Evolutionary conservation across 352 stramenopile species (phyloP).

Genomic region (Globisporangium megalacanthum): DNA sequence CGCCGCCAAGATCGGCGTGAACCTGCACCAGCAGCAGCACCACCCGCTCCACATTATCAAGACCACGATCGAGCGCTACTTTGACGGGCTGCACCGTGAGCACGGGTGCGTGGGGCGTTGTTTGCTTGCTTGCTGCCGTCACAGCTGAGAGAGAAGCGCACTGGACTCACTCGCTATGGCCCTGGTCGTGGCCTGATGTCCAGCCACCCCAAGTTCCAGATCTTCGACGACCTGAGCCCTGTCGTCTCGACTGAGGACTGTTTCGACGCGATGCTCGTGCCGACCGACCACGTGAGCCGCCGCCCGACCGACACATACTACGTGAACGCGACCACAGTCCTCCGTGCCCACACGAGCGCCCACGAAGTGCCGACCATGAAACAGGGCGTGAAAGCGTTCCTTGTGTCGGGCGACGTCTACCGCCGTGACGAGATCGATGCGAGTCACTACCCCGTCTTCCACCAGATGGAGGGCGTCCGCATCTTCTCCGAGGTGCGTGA

Average conservation of each 20-base stretch:
- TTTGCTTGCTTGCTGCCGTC: too few species aligned
- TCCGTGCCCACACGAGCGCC: slow-evolving; percentile 89
- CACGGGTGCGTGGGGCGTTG: slow-evolving; percentile 45
- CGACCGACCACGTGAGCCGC: slow-evolving; percentile 86
- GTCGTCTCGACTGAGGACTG: slow-evolving; percentile 86
- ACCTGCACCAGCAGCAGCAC: slow-evolving; percentile 78
- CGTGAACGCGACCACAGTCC: slow-evolving; percentile 69
- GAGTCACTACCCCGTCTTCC: slow-evolving; percentile 99
- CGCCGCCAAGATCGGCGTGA: slow-evolving; percentile 83
- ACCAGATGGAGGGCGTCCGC: slow-evolving; percentile 98
- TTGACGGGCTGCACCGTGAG: slow-evolving; percentile 61
- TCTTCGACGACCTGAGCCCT: slow-evolving; percentile 85
- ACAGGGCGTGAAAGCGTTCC: slow-evolving; percentile 85
- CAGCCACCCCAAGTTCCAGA: slow-evolving; percentile 69
- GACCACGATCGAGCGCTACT: slow-evolving; percentile 89
- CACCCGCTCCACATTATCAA: slow-evolving; percentile 93
- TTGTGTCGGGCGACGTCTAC: slow-evolving; percentile 95
- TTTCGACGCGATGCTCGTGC: slow-evolving; percentile 91
- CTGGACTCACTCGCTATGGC: not conserved
- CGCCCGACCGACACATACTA: slow-evolving; percentile 90
- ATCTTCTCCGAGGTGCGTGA: slow-evolving; percentile 88
- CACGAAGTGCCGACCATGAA: slow-evolving; percentile 93
- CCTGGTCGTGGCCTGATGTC: not conserved
- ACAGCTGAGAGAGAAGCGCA: not conserved
- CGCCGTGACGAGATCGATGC: slow-evolving; percentile 98